phyloP scores from a whole-genome alignment of 495 filamentous ascomycete species.

The Chlorociboria aeruginascens region DNA sequence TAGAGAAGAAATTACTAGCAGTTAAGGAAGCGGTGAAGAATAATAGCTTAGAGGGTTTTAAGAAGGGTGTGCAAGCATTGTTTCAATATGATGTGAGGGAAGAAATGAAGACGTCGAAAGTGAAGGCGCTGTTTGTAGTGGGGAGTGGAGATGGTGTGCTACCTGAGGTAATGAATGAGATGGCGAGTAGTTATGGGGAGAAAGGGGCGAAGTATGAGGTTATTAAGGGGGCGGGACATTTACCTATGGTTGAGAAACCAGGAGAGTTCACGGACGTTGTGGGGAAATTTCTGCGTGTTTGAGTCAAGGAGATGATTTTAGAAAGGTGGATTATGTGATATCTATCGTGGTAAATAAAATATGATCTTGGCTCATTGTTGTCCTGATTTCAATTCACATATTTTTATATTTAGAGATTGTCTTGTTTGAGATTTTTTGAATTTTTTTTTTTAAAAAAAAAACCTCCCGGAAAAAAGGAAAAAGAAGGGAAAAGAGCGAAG shows the following conservation, averaged over 20 bases:
- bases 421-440: too few relatives aligned
- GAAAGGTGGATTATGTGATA: too few relatives aligned
- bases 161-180: conserved; percentile 64
- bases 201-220: conserved; percentile 42
- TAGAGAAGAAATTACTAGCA: conserved; percentile 35
- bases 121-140: conserved; percentile 54
- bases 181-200: conserved; percentile 41
- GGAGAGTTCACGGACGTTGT: conserved; percentile 51
- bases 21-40: conserved; percentile 47
- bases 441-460: too few relatives aligned
- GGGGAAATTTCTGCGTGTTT: conserved; percentile 32
- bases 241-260: conserved; percentile 75
- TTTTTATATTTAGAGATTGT: too few relatives aligned
- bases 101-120: conserved; percentile 43
- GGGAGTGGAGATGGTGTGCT: conserved; percentile 64
- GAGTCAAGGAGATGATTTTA: background rate
- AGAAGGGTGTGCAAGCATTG: conserved; percentile 55
- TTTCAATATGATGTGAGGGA: conserved; percentile 63
- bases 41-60: conserved; percentile 60
- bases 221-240: conserved; percentile 57
- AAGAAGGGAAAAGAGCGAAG: too few relatives aligned
- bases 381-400: too few relatives aligned
- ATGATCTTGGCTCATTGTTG: too few relatives aligned
- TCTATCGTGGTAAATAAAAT: too few relatives aligned
- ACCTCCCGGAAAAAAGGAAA: too few relatives aligned